A percentile compares a stretch with the other conserved stretches of the same genome.
These are phyloP conservation scores for Cicer yamashitae DNA, from an alignment of 306 rosid genomes.

Conservation along the genomic window DNA sequence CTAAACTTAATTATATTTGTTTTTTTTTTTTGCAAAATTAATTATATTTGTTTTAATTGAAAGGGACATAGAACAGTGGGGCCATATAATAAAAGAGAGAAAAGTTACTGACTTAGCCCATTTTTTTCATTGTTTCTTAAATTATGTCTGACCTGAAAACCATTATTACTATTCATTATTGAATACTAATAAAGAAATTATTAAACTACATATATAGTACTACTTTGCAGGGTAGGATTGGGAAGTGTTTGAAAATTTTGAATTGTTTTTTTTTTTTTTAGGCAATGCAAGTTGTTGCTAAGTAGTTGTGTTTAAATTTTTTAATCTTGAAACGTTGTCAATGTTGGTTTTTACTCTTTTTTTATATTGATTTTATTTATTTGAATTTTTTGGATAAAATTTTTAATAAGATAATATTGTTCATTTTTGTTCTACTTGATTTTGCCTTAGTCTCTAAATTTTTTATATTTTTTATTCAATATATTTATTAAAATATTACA, in stretches of 20 bases:
- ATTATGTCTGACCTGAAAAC: neutral
- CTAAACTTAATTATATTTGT: conserved; percentile 4
- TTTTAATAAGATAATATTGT: too few relatives aligned
- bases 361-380: too few relatives aligned
- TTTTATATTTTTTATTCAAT: too few relatives aligned
- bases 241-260: neutral
- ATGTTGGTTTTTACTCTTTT: too few relatives aligned
- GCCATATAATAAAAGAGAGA: conserved; percentile 30
- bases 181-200: neutral
- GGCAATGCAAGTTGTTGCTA: neutral
- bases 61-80: conserved; percentile 31
- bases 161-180: neutral
- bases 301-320: neutral
- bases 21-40: too few relatives aligned
- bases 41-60: neutral
- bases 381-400: too few relatives aligned
- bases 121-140: conserved; percentile 31
- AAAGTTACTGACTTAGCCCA: neutral
- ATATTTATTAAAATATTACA: too few relatives aligned
- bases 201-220: neutral
- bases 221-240: neutral
- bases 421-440: too few relatives aligned
- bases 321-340: too few relatives aligned
- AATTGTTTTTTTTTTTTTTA: neutral
- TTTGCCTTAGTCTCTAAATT: too few relatives aligned